phyloP scores from a whole-genome alignment of 305 asterid species.

The Fraxinus angustifolia region DNA sequence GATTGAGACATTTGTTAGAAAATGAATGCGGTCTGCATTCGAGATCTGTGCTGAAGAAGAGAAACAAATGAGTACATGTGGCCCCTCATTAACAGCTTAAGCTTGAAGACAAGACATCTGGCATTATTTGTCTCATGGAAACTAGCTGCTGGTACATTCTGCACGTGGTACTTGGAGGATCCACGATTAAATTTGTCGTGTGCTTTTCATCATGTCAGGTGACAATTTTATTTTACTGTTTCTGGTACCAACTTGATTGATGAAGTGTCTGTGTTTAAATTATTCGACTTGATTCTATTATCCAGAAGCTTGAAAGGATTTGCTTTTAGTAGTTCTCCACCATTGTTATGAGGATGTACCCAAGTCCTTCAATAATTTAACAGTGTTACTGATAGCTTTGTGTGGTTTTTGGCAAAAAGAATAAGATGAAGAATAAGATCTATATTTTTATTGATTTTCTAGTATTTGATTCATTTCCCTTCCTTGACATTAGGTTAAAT shows the following conservation, averaged over 20 bases:
- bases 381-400: not conserved
- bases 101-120: not conserved
- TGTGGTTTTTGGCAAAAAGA: not conserved
- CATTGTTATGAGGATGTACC: conserved; percentile 5
- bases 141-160: not conserved
- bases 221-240: not conserved
- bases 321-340: conserved; percentile 8
- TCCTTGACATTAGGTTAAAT: not conserved
- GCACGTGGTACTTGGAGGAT: not conserved
- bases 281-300: conserved; percentile 5
- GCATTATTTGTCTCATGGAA: not conserved
- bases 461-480: not conserved
- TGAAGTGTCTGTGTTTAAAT: conserved; percentile 1
- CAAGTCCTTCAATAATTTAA: conserved; percentile 5
- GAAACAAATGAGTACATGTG: not conserved
- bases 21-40: not conserved
- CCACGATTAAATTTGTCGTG: not conserved
- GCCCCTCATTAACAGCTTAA: not conserved
- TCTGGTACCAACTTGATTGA: not conserved
- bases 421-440: not conserved
- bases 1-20: not conserved
- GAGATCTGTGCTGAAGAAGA: not conserved
- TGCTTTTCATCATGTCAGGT: not conserved
- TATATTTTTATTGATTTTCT: not conserved
- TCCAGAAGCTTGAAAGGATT: not conserved